These are phyloP conservation scores for Aspergillus melleus DNA, from an alignment of 2,329 filamentous ascomycete genomes.

Conservation along the genomic window DNA sequence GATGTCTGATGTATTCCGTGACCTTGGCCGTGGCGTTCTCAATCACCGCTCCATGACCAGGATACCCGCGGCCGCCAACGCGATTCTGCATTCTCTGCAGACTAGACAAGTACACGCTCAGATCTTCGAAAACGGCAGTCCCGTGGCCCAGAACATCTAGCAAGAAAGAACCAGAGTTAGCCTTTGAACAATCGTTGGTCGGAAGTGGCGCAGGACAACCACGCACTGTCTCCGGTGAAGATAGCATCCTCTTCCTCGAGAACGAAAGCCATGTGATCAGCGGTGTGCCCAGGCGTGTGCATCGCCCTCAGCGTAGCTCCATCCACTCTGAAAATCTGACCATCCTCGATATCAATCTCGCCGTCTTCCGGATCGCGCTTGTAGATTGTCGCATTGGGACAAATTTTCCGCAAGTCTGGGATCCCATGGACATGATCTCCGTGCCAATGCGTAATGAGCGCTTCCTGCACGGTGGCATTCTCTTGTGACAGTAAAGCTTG, in stretches of 20 bases:
- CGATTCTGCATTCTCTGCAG: conserved; percentile 68
- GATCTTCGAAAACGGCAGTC: conserved; percentile 80
- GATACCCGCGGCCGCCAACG: conserved; percentile 68
- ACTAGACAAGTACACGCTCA: conserved; percentile 66
- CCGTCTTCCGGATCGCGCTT: conserved; percentile 60
- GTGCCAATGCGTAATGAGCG: conserved; percentile 91
- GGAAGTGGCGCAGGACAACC: not conserved
- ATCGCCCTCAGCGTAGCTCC: conserved; percentile 64
- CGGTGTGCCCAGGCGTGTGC: conserved; percentile 73
- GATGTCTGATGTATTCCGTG: conserved; percentile 78
- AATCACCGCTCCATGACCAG: conserved; percentile 81
- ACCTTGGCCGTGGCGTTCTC: conserved; percentile 71
- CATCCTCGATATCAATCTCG: conserved; percentile 58
- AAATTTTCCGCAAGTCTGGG: conserved; percentile 63
- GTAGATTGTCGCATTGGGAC: conserved; percentile 63
- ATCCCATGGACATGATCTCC: conserved; percentile 81
- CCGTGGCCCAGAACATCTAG: conserved; percentile 77
- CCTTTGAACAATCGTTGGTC: not conserved
- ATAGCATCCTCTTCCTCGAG: conserved; percentile 76
- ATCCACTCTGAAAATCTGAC: conserved; percentile 54
- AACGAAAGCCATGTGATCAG: conserved; percentile 78
- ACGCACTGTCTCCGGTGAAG: conserved; percentile 76
- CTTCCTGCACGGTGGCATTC: conserved; percentile 65
- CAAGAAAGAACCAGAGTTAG: not conserved
- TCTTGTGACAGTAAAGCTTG: conserved; percentile 66